Evolutionary conservation across 2,329 filamentous ascomycete species (phyloP).

Genomic region (Epichloe brachyelytri): DNA sequence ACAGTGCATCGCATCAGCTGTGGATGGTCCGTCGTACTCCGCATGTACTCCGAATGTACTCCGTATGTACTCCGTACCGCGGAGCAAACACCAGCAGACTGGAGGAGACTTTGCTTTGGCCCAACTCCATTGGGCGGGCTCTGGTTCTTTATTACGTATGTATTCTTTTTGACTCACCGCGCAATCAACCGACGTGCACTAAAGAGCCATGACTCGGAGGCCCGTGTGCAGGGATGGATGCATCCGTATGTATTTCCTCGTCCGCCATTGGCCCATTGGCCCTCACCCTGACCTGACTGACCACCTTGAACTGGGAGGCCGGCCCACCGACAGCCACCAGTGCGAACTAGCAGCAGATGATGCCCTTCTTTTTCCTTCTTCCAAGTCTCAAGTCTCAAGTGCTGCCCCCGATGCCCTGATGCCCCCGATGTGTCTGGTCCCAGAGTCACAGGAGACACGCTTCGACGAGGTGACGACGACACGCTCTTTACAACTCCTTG

Average conservation of each 20-base stretch:
- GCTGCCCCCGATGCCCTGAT: no score
- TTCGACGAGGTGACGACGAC: background rate
- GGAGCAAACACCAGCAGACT: background rate
- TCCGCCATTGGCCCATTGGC: background rate
- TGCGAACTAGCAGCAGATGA: slow-evolving; percentile 2
- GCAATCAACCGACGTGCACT: background rate
- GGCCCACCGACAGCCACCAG: background rate
- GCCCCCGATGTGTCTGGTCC: background rate
- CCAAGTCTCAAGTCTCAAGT: no score
- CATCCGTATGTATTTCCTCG: background rate
- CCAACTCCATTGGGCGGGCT: no score
- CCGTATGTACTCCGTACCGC: no score
- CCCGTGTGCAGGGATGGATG: background rate
- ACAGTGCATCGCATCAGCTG: fast-evolving
- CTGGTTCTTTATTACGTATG: no score
- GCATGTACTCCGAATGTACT: no score
- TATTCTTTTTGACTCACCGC: background rate
- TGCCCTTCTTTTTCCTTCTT: slow-evolving; percentile 1
- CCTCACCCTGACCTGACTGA: background rate
- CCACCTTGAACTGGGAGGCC: background rate
- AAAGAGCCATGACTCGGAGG: background rate
- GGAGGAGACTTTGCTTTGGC: no score
- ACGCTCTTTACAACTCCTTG: background rate
- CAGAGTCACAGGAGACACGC: background rate
- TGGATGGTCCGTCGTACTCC: no score